These are phyloP conservation scores for Boletus sp. DNA, from an alignment of 768 basidiomycete genomes.

Conservation along the genomic window DNA sequence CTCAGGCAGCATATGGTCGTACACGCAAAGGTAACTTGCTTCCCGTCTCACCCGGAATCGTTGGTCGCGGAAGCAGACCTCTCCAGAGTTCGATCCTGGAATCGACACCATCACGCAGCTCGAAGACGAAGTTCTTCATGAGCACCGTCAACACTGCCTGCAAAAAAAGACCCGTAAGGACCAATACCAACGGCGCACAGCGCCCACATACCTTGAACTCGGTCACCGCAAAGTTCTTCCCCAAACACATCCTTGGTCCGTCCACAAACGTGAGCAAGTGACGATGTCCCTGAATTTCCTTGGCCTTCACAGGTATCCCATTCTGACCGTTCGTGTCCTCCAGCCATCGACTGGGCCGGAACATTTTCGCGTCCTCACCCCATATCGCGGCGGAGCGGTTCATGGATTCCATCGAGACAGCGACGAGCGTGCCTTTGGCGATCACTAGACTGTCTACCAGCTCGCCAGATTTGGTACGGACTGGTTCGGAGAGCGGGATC, in stretches of 20 bases:
- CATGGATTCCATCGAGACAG: constrained; percentile 43
- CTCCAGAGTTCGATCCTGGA: not conserved
- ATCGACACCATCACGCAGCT: not conserved
- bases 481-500: constrained; percentile 21
- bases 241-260: constrained; percentile 46
- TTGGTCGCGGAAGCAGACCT: not conserved
- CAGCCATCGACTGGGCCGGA: constrained; percentile 64
- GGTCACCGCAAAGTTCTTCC: constrained; percentile 43
- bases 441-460: constrained; percentile 39
- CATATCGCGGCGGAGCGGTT: constrained; percentile 55
- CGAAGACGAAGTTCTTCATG: not conserved
- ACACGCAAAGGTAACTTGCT: no score
- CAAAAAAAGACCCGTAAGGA: not conserved
- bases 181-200: no score
- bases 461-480: constrained; percentile 40
- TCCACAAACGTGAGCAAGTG: constrained; percentile 52
- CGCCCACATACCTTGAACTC: constrained; percentile 31
- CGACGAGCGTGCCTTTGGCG: constrained; percentile 44
- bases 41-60: not conserved
- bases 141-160: not conserved
- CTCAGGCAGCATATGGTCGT: not conserved
- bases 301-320: constrained; percentile 27
- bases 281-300: constrained; percentile 44
- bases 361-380: constrained; percentile 58
- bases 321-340: constrained; percentile 16